Conservation (phyloP, 768 basidiomycete genomes). For the Xerocomellus amylosporus region DNA sequence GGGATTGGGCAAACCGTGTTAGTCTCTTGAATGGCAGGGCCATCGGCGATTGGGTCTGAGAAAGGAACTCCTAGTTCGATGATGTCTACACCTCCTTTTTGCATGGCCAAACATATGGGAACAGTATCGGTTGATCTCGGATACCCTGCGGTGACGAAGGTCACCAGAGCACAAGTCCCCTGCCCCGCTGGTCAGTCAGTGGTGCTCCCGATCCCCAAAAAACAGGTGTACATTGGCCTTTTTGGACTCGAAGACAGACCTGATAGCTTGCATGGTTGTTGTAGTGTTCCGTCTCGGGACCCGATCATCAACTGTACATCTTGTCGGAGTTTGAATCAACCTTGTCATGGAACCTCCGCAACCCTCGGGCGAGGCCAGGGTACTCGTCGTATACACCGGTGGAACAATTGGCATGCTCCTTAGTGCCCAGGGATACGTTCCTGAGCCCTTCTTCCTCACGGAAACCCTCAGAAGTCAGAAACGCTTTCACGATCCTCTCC, state of each 20-base stretch:
- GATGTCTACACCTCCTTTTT: conserved; percentile 89
- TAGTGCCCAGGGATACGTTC: conserved; percentile 72
- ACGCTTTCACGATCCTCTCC: conserved; percentile 88
- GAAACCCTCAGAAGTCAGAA: conserved; percentile 79
- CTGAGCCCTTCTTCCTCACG: conserved; percentile 85
- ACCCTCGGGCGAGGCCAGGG: conserved; percentile 66
- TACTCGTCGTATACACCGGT: conserved; percentile 87
- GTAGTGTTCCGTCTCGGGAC: not conserved
- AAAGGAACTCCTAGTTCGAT: conserved; percentile 83
- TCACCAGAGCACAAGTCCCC: conserved; percentile 61
- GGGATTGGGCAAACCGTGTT: conserved; percentile 63
- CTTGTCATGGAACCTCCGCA: conserved; percentile 47
- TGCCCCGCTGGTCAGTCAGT: conserved; percentile 17
- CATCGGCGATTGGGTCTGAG: conserved; percentile 95
- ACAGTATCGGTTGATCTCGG: conserved; percentile 79
- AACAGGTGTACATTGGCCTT: conserved; percentile 14
- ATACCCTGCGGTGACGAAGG: conserved; percentile 95
- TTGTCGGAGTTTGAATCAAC: conserved; percentile 5
- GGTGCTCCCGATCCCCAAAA: not conserved
- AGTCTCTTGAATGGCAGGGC: conserved; percentile 86
- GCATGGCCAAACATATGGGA: conserved; percentile 85
- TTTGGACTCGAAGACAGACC: conserved; percentile 27
- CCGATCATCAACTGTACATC: too few species aligned
- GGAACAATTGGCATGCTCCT: conserved; percentile 91
- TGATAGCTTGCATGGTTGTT: conserved; percentile 29